Evolutionary conservation across 495 filamentous ascomycete genomes (phyloP).

Genomic region (Penicillium paxilli): DNA sequence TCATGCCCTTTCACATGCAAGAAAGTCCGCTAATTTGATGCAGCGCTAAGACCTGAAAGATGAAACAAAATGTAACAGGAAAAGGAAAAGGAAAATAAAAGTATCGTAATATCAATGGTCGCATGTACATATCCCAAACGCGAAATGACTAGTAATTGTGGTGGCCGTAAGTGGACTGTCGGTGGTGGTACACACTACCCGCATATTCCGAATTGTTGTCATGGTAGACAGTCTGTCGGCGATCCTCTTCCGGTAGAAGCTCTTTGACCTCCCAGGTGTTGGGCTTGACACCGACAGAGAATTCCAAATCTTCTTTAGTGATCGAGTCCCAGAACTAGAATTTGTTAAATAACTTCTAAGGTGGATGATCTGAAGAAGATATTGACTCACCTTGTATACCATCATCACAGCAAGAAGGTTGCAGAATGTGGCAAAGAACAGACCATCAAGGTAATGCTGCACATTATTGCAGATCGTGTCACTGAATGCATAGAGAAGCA

Average conservation of each 20-base stretch:
- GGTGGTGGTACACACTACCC: conserved; percentile 58
- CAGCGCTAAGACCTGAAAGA: neutral
- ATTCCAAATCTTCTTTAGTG: conserved; percentile 97
- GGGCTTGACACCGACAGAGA: conserved; percentile 89
- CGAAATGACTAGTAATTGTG: conserved; percentile 29
- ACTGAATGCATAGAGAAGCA: conserved; percentile 88
- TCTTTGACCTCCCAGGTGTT: conserved; percentile 99
- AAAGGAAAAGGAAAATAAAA: conserved; percentile 6
- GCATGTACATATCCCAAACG: conserved; percentile 19
- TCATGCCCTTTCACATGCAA: neutral
- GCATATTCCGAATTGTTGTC: conserved; percentile 64
- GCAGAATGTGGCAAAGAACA: conserved; percentile 93
- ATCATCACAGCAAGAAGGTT: conserved; percentile 98
- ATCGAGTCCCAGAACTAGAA: conserved; percentile 97
- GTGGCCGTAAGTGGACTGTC: conserved; percentile 36
- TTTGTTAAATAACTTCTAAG: conserved; percentile 9
- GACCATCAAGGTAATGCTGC: conserved; percentile 90
- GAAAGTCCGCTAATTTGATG: neutral
- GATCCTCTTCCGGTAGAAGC: conserved; percentile 83
- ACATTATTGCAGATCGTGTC: conserved; percentile 79
- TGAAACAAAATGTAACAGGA: conserved; percentile 7
- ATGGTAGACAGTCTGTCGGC: conserved; percentile 73
- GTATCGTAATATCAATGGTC: conserved; percentile 18
- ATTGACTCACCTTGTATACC: conserved; percentile 88
- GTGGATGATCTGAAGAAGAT: neutral